Evolutionary conservation across 345 rosid species (phyloP).

Genomic region (Bretschneidera sinensis): DNA sequence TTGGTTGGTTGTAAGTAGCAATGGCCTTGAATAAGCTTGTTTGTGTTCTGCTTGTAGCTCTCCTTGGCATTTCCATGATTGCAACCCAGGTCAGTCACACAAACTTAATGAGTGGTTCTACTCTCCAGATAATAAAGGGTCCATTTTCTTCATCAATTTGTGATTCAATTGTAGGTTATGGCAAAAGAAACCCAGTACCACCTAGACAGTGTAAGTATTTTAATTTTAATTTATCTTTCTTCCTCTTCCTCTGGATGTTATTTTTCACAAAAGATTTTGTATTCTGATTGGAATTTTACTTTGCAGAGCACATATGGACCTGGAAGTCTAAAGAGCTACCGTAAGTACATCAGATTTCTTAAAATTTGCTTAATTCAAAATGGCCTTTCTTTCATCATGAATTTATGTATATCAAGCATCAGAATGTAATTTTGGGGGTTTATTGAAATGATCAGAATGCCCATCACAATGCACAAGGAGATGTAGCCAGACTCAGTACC

Average conservation of each 20-base stretch:
- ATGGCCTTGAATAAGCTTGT: slow-evolving; percentile 29
- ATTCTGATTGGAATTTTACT: slow-evolving; percentile 7
- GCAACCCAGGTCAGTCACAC: slow-evolving; percentile 7
- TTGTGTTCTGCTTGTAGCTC: slow-evolving; percentile 19
- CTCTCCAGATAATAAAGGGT: not conserved
- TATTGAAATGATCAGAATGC: slow-evolving; percentile 41
- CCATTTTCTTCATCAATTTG: not conserved
- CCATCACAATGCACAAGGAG: slow-evolving; percentile 47
- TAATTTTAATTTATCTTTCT: not conserved
- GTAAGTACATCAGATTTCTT: slow-evolving; percentile 26
- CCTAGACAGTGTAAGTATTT: slow-evolving; percentile 35
- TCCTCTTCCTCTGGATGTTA: not conserved
- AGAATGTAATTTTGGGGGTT: not conserved
- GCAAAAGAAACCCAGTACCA: slow-evolving; percentile 34
- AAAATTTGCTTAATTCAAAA: not conserved
- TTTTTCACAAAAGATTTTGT: not conserved
- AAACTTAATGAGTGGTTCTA: not conserved
- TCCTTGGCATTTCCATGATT: slow-evolving; percentile 22
- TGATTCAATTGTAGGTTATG: slow-evolving; percentile 20
- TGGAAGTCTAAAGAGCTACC: slow-evolving; percentile 44
- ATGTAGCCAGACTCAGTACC: slow-evolving; percentile 58
- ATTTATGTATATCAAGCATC: no score
- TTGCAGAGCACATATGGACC: slow-evolving; percentile 34
- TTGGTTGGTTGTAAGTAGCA: no score
- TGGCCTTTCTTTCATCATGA: not conserved